phyloP scores from a whole-genome alignment of 345 rosid genomes.

The Lepidium aucheri region DNA sequence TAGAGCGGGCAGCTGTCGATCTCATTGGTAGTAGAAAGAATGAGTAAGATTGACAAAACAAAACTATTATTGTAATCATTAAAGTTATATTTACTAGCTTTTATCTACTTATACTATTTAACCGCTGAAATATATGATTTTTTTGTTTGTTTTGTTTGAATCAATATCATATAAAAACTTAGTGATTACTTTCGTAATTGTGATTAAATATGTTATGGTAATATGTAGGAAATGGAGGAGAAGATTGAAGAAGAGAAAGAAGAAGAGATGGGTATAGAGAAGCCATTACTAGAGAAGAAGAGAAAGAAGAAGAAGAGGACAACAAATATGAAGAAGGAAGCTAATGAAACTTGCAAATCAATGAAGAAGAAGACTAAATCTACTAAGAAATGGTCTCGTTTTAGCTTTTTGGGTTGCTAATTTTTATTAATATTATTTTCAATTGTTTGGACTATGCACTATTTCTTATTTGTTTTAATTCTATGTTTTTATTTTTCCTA shows the following conservation, averaged over 20 bases:
- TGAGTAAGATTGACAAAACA: too few relatives aligned
- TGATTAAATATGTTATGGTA: not conserved
- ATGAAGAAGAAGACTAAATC: slow-evolving; percentile 27
- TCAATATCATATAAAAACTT: not conserved
- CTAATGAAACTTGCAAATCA: slow-evolving; percentile 25
- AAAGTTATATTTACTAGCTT: too few relatives aligned
- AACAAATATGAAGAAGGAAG: slow-evolving; percentile 1
- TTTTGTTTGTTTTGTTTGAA: too few relatives aligned
- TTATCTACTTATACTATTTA: too few relatives aligned
- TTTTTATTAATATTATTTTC: not conserved
- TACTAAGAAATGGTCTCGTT: slow-evolving; percentile 34
- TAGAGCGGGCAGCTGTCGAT: too few relatives aligned
- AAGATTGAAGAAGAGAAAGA: slow-evolving; percentile 20
- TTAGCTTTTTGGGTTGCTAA: slow-evolving; percentile 48
- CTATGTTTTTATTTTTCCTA: not conserved
- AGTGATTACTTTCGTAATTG: not conserved
- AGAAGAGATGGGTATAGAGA: slow-evolving; percentile 2
- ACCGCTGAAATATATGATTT: too few relatives aligned
- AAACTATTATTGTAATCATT: too few relatives aligned
- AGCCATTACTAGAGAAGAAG: slow-evolving; percentile 9
- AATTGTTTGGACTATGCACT: not conserved
- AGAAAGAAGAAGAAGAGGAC: not conserved
- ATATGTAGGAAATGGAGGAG: slow-evolving; percentile 14
- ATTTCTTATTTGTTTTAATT: not conserved
- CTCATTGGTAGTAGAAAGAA: too few relatives aligned